Evolutionary conservation across 441 rosid genomes (phyloP).

Genomic region (Aleurites moluccanus): DNA sequence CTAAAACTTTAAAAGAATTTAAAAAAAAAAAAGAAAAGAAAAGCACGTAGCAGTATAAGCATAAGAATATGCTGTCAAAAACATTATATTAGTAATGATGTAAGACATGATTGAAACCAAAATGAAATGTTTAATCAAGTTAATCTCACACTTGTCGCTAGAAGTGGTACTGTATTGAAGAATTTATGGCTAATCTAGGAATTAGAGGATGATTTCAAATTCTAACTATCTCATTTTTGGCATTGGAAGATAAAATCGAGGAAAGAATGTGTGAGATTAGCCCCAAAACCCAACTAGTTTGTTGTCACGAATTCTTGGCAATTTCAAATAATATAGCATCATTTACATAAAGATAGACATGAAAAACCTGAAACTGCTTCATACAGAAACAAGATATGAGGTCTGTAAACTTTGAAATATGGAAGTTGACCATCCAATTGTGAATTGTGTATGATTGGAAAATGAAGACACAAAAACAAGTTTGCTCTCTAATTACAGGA

Average conservation of each 20-base stretch:
- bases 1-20: no score
- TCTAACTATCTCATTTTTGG: neutral
- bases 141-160: neutral
- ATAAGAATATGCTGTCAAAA: constrained; percentile 5
- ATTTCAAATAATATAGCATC: constrained; percentile 1
- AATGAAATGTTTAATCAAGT: neutral
- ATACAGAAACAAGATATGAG: neutral
- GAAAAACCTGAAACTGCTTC: neutral
- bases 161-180: neutral
- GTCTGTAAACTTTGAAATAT: neutral
- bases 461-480: neutral
- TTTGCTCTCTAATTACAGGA: no score
- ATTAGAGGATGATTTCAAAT: constrained; percentile 2
- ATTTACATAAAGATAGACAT: neutral
- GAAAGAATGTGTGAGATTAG: neutral
- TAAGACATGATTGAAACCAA: constrained; percentile 7
- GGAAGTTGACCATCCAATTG: neutral
- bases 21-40: no score
- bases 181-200: neutral
- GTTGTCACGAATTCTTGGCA: neutral
- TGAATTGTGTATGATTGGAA: neutral
- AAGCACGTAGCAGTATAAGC: neutral
- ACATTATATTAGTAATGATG: neutral
- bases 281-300: neutral
- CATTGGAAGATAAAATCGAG: neutral